phyloP scores from a whole-genome alignment of 129 eudicot species.

The Sambucus nigra region DNA sequence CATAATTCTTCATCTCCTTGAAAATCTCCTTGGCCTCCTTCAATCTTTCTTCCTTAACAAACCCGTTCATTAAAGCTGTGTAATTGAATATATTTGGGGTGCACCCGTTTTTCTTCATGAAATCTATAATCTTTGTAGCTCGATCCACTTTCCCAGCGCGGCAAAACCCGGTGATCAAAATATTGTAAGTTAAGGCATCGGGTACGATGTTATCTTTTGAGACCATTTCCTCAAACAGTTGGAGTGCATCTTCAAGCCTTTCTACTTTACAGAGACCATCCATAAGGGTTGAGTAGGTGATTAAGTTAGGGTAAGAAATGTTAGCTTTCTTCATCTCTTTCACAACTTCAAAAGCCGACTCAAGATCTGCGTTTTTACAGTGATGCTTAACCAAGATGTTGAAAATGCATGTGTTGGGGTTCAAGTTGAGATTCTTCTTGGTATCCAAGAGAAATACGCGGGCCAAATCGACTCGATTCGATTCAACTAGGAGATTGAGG shows the following conservation, averaged over 20 bases:
- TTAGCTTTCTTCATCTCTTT: slow-evolving; percentile 60
- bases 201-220: slow-evolving; percentile 57
- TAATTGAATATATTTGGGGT: slow-evolving; percentile 60
- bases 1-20: slow-evolving; percentile 44
- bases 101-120: slow-evolving; percentile 81
- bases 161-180: slow-evolving; percentile 69
- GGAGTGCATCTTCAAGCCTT: slow-evolving; percentile 57
- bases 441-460: slow-evolving; percentile 45
- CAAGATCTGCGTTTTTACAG: slow-evolving; percentile 65
- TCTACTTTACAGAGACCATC: slow-evolving; percentile 59
- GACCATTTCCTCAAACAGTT: slow-evolving; percentile 80
- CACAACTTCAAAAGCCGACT: slow-evolving; percentile 68
- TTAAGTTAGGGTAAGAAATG: slow-evolving; percentile 54
- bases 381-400: slow-evolving; percentile 88
- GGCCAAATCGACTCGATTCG: slow-evolving; percentile 56
- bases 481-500: slow-evolving; percentile 78
- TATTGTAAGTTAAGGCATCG: slow-evolving; percentile 71
- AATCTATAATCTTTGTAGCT: slow-evolving; percentile 54
- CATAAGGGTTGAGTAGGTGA: slow-evolving; percentile 75
- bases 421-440: slow-evolving; percentile 33
- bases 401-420: slow-evolving; percentile 79
- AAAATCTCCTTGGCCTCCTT: slow-evolving; percentile 52
- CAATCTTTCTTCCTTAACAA: slow-evolving; percentile 52
- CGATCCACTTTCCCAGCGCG: slow-evolving; percentile 56
- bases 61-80: slow-evolving; percentile 63